These are phyloP conservation scores for Yarrowia sp. DNA, from an alignment of 805 yeast genomes.

Conservation along the genomic window DNA sequence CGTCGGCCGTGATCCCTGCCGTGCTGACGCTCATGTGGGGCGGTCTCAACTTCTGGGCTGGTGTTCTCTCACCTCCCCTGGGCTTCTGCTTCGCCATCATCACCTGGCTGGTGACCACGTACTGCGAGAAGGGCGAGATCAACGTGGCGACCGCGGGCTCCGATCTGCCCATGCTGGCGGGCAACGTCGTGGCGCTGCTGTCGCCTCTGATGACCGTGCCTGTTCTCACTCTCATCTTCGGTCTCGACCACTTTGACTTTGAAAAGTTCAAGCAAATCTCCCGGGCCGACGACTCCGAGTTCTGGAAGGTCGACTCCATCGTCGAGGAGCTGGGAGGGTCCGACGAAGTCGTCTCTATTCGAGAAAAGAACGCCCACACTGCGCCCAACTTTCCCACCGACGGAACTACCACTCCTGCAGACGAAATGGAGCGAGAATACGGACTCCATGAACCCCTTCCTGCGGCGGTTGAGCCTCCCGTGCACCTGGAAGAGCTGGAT, in stretches of 20 bases:
- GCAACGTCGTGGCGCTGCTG: conserved; percentile 81
- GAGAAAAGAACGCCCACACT: background rate
- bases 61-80: conserved; percentile 74
- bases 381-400: background rate
- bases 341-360: background rate
- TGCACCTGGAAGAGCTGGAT: conserved; percentile 45
- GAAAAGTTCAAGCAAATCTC: conserved; percentile 63
- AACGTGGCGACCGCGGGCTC: conserved; percentile 69
- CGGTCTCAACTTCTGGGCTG: conserved; percentile 72
- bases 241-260: conserved; percentile 80
- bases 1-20: conserved; percentile 84
- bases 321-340: conserved; percentile 3
- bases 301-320: conserved; percentile 29
- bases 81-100: conserved; percentile 78
- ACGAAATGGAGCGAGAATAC: conserved; percentile 46
- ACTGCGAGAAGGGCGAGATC: conserved; percentile 57
- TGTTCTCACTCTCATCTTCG: conserved; percentile 65
- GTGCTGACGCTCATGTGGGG: conserved; percentile 71
- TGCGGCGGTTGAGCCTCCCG: conserved; percentile 47
- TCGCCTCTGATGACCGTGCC: conserved; percentile 75
- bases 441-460: conserved; percentile 1
- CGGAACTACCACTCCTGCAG: conserved; percentile 50
- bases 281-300: conserved; percentile 41
- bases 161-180: conserved; percentile 88
- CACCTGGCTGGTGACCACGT: conserved; percentile 62